Conservation (phyloP, 2,329 filamentous ascomycete genomes). For the Ophiostoma novo-ulmi region DNA sequence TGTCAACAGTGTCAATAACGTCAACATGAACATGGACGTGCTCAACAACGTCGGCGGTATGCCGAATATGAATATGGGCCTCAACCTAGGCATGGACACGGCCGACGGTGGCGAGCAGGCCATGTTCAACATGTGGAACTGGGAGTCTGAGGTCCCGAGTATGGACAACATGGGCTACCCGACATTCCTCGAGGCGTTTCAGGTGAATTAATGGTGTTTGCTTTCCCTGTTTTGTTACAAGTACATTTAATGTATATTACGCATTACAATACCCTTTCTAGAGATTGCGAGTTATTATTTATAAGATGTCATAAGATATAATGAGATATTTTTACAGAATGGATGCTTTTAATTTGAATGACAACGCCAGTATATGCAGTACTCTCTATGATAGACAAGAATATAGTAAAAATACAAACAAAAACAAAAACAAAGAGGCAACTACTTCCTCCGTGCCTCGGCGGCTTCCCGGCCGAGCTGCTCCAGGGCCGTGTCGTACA, state of each 20-base stretch:
- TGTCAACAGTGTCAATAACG: not conserved
- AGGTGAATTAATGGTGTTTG: not conserved
- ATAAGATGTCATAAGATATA: not conserved
- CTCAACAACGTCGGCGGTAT: not conserved
- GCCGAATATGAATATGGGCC: slow-evolving; percentile 3
- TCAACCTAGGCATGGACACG: not conserved
- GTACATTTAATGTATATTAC: not conserved
- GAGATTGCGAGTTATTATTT: not conserved
- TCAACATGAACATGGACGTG: not conserved
- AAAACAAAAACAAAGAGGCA: not conserved
- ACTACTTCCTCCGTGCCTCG: slow-evolving; percentile 30
- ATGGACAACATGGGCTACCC: slow-evolving; percentile 24
- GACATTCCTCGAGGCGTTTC: slow-evolving; percentile 22
- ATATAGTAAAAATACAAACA: not conserved
- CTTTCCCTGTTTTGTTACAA: not conserved
- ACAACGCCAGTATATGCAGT: not conserved
- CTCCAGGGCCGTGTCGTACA: slow-evolving; percentile 55
- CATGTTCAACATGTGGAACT: slow-evolving; percentile 22
- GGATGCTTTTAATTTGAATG: not conserved
- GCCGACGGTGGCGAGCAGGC: slow-evolving; percentile 12
- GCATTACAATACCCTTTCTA: not conserved
- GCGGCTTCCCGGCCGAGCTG: slow-evolving; percentile 58
- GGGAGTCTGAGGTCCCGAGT: slow-evolving; percentile 21
- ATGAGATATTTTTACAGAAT: not conserved
- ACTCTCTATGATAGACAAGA: not conserved